Base-by-base conservation (phyloP, 495 filamentous ascomycete species). In the Aspergillus sclerotioniger region DNA sequence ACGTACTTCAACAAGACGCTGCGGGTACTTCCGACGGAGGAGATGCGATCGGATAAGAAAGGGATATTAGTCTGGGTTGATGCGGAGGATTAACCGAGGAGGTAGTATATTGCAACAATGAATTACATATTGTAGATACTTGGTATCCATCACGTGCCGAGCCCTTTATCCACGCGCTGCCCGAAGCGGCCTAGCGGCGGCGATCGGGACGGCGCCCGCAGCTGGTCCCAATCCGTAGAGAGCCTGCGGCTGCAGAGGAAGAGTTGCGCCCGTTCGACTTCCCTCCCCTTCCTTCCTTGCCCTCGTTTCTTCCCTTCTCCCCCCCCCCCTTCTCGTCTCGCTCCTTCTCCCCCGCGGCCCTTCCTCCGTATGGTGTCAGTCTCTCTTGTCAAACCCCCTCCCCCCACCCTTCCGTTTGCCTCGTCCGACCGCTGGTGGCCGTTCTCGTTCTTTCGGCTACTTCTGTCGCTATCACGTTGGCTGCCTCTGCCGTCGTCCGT, bases 1-100 rank as follows among this genome's bases (percentile, higher is more conserved):
- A 85, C 86, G 62, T 92, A 93, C 63, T 96, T 96, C 70, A 90
- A 92, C 71, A 96, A 96, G 78, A 82, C 84, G 17, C 68, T 96
- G 50, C 83, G 86, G 56, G 84, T 93, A 6, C 80, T 87, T 32
- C 86, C 87, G 0, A 83, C 78, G 8, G 88, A 89, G 64, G 89
- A 90, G 0, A 86, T 92, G 76, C 85, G 80, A 59, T 72, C 79
- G 8, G 88, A 90, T 60, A 90, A 88, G 76, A 86, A 88, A 46
- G 90, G 88, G 0, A 71, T 91, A 10, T 62, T 87, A 60, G 74
- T 86, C 17, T 93, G 90, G 90, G 73, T 81, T 54, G 80, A 79
- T 67, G 74, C 73, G 54, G 74, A 80, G 35, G 72, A 77, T 44
- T 80, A 74, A 53, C 31, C 8, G 32, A 37, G 16, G 45, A 29